A percentile compares a stretch with the other conserved stretches of the same genome.
These are phyloP conservation scores for Hypoxylon fragiforme DNA, from an alignment of 495 filamentous ascomycete genomes.

Conservation along the genomic window DNA sequence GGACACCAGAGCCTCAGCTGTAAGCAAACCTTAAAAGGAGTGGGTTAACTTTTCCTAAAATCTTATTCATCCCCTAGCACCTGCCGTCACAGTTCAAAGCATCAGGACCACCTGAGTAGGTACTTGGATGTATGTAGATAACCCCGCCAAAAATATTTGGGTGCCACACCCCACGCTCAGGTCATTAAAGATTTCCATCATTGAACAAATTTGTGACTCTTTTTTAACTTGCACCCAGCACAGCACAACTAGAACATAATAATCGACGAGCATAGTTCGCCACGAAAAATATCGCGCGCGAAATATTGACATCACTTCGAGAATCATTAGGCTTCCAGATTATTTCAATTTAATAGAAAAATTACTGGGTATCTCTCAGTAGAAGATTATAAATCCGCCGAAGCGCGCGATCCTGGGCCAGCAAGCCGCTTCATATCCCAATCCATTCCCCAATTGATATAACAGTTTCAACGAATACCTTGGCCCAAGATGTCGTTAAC, in stretches of 20 bases:
- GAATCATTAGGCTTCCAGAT: background rate
- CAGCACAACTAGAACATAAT: constrained; percentile 11
- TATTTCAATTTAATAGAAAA: background rate
- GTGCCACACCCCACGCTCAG: constrained; percentile 36
- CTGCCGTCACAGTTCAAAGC: background rate
- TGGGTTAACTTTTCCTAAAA: background rate
- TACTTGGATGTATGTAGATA: background rate
- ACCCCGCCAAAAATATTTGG: constrained; percentile 30
- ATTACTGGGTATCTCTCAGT: constrained; percentile 7
- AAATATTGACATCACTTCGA: background rate
- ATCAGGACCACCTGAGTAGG: too few species aligned
- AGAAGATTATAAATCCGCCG: constrained; percentile 19
- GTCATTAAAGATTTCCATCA: constrained; percentile 38
- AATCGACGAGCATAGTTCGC: background rate
- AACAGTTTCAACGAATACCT: constrained; percentile 2
- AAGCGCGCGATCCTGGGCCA: constrained; percentile 30
- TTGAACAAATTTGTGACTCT: constrained; percentile 32
- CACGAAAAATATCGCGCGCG: constrained; percentile 5
- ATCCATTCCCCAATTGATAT: constrained; percentile 4
- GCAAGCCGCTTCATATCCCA: constrained; percentile 13
- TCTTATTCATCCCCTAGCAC: too few species aligned
- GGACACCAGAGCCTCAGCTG: too few species aligned
- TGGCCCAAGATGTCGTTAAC: constrained; percentile 83
- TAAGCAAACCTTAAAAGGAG: background rate
- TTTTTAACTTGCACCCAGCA: too few species aligned